phyloP scores from a whole-genome alignment of 306 rosid species.

The Citrullus mucosospermus region DNA sequence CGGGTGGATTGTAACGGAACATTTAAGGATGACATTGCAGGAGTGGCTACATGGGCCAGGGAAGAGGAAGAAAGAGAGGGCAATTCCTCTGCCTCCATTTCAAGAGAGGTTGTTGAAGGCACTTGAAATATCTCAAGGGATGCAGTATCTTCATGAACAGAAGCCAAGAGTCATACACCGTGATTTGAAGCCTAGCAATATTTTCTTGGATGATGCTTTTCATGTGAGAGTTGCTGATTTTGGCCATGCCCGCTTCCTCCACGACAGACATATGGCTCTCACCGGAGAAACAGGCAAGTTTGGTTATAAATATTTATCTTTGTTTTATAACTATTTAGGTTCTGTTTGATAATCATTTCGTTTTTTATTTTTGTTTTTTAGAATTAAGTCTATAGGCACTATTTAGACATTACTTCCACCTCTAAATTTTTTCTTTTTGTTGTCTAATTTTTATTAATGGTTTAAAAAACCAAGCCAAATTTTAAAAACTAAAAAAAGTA shows the following conservation, averaged over 20 bases:
- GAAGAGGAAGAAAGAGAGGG: conserved; percentile 25
- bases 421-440: too few species aligned
- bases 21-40: conserved; percentile 30
- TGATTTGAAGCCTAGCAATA: conserved; percentile 59
- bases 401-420: too few species aligned
- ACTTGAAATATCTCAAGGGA: conserved; percentile 54
- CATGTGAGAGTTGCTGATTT: conserved; percentile 67
- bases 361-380: too few species aligned
- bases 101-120: conserved; percentile 37
- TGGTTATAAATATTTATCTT: too few species aligned
- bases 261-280: conserved; percentile 40
- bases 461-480: too few species aligned
- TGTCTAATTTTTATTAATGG: too few species aligned
- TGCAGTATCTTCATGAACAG: conserved; percentile 80
- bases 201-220: conserved; percentile 43
- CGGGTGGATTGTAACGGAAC: conserved; percentile 68
- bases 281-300: conserved; percentile 39
- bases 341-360: too few species aligned
- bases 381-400: too few species aligned
- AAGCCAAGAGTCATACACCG: conserved; percentile 62
- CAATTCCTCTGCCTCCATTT: conserved; percentile 32
- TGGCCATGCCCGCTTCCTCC: conserved; percentile 70
- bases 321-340: too few species aligned
- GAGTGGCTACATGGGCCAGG: conserved; percentile 77
- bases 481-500: too few species aligned